These are phyloP conservation scores for Amanita muscaria DNA, from an alignment of 768 basidiomycete genomes.

Conservation along the genomic window DNA sequence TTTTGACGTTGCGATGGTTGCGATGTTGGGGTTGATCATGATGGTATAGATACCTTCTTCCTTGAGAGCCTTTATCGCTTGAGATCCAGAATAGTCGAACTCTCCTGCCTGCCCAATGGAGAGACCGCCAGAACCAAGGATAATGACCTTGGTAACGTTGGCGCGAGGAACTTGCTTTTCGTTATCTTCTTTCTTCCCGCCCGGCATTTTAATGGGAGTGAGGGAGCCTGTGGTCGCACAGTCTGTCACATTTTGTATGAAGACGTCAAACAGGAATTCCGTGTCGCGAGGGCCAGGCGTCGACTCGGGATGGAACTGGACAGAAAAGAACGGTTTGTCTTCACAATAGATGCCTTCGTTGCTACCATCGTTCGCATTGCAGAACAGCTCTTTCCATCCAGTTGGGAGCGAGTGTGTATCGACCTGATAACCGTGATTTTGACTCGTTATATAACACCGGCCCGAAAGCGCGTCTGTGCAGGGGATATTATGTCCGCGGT, in stretches of 20 bases:
- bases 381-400: constrained; percentile 92
- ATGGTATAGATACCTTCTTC: constrained; percentile 99
- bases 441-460: constrained; percentile 97
- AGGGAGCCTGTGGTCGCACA: constrained; percentile 50
- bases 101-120: constrained; percentile 99
- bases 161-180: constrained; percentile 60
- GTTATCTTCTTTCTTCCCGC: constrained; percentile 79
- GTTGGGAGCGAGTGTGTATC: constrained; percentile 66
- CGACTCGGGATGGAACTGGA: constrained; percentile 98
- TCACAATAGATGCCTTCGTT: constrained; percentile 97
- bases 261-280: constrained; percentile 97
- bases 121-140: constrained; percentile 94
- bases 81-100: constrained; percentile 99
- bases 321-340: constrained; percentile 93
- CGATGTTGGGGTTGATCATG: constrained; percentile 98
- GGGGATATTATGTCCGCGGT: constrained; percentile 97
- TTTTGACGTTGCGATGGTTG: constrained; percentile 95
- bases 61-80: constrained; percentile 98
- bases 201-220: constrained; percentile 59
- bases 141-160: constrained; percentile 87
- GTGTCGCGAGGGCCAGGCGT: constrained; percentile 96
- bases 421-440: constrained; percentile 98
- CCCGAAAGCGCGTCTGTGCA: constrained; percentile 92
- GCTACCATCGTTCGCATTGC: constrained; percentile 93
- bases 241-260: constrained; percentile 80